These are phyloP conservation scores for Venturia effusa DNA, from an alignment of 2,329 filamentous ascomycete species.

Conservation along the genomic window DNA sequence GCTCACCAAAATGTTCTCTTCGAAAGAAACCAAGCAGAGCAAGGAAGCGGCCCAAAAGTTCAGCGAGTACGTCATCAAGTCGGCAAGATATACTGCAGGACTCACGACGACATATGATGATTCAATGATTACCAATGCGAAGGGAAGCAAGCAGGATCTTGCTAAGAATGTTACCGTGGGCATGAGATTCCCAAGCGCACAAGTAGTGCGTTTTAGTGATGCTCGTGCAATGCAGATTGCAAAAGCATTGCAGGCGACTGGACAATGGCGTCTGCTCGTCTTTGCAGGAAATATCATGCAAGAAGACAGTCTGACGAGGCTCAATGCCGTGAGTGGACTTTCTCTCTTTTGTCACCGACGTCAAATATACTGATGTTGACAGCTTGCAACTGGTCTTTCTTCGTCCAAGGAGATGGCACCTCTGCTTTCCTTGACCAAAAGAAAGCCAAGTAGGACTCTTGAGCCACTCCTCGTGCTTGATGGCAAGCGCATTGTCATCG, in stretches of 20 bases:
- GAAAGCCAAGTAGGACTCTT: neutral
- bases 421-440: neutral
- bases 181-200: constrained; percentile 48
- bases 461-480: constrained; percentile 8
- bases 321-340: neutral
- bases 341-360: neutral
- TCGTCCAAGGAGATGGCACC: neutral
- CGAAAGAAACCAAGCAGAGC: constrained; percentile 44
- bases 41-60: constrained; percentile 52
- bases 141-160: constrained; percentile 35
- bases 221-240: constrained; percentile 50
- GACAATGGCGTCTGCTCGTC: constrained; percentile 48
- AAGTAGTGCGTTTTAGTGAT: constrained; percentile 49
- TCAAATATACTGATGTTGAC: neutral
- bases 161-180: constrained; percentile 39
- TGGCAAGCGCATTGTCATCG: neutral
- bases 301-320: neutral
- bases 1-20: constrained; percentile 36
- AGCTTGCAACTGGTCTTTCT: neutral
- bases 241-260: constrained; percentile 43
- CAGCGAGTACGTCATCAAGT: constrained; percentile 49
- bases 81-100: constrained; percentile 49
- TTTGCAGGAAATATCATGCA: constrained; percentile 40
- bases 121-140: constrained; percentile 42
- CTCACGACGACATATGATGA: constrained; percentile 46